phyloP scores from a whole-genome alignment of 2,329 filamentous ascomycete genomes.

The Aureobasidium pullulans region DNA sequence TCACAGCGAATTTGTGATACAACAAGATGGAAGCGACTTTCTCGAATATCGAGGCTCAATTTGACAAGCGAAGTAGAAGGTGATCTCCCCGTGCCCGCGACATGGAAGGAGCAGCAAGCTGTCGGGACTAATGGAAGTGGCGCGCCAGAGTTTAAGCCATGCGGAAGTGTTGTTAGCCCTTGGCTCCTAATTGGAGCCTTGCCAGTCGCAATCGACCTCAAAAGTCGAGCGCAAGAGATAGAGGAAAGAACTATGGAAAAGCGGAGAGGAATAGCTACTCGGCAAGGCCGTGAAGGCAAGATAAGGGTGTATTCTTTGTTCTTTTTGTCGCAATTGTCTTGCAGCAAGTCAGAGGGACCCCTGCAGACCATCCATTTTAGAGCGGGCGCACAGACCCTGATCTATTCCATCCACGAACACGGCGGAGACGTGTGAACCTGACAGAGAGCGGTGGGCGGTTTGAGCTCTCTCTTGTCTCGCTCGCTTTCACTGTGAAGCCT shows the following conservation, averaged over 20 bases:
- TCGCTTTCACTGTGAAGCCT: neutral
- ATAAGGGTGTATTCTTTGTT: neutral
- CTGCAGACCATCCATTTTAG: constrained; percentile 6
- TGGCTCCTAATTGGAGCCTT: neutral
- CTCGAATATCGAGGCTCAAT: neutral
- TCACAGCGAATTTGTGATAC: too few relatives aligned
- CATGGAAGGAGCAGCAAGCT: constrained; percentile 13
- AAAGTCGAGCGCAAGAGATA: neutral
- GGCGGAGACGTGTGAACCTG: constrained; percentile 9
- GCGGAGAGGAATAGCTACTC: neutral
- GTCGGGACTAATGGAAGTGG: constrained; percentile 7
- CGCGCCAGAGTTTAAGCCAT: constrained; percentile 10
- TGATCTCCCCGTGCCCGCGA: neutral
- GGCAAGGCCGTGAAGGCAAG: neutral
- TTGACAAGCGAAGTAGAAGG: constrained; percentile 6
- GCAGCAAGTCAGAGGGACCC: constrained; percentile 7
- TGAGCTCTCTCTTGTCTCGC: neutral
- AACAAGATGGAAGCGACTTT: neutral
- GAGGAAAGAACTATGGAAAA: neutral
- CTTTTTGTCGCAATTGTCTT: constrained; percentile 8
- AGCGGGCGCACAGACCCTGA: neutral
- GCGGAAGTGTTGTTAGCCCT: constrained; percentile 1
- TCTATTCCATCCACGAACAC: neutral
- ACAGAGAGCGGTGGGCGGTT: constrained; percentile 3
- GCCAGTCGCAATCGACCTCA: neutral